These are phyloP conservation scores for Ustilago xerochloae DNA, from an alignment of 1,284 basidiomycete species.

Conservation along the genomic window DNA sequence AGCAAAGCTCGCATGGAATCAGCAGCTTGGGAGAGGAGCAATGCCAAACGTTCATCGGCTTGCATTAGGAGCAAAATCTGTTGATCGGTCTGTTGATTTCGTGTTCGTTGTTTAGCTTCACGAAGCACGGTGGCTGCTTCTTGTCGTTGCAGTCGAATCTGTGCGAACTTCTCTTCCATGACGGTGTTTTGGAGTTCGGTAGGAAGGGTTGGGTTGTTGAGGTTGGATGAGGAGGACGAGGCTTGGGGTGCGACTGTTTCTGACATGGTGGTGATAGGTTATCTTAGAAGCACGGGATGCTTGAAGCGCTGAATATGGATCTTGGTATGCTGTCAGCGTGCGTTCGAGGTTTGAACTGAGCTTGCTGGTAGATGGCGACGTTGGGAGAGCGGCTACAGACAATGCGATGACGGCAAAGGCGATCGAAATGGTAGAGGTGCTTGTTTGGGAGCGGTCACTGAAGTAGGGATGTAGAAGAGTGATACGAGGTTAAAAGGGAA, in stretches of 20 bases:
- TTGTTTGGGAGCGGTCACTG: too few relatives aligned
- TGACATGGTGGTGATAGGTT: neutral
- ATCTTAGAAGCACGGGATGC: neutral
- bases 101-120: constrained; percentile 33
- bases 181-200: constrained; percentile 28
- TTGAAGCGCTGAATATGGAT: neutral
- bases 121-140: constrained; percentile 38
- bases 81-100: constrained; percentile 47
- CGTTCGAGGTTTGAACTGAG: too few relatives aligned
- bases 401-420: too few relatives aligned
- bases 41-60: constrained; percentile 40
- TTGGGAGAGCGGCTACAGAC: too few relatives aligned
- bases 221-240: neutral
- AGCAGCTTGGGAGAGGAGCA: constrained; percentile 44
- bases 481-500: too few relatives aligned
- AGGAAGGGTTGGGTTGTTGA: constrained; percentile 13
- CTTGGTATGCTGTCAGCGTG: too few relatives aligned
- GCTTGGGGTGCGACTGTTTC: neutral
- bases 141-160: constrained; percentile 35
- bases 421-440: too few relatives aligned
- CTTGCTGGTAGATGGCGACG: too few relatives aligned
- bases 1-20: constrained; percentile 46
- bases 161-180: constrained; percentile 35
- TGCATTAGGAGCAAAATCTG: constrained; percentile 53
- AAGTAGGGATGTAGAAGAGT: too few relatives aligned